Conservation (phyloP, 169 alveolate genomes). For the Eimeria falciformis region DNA sequence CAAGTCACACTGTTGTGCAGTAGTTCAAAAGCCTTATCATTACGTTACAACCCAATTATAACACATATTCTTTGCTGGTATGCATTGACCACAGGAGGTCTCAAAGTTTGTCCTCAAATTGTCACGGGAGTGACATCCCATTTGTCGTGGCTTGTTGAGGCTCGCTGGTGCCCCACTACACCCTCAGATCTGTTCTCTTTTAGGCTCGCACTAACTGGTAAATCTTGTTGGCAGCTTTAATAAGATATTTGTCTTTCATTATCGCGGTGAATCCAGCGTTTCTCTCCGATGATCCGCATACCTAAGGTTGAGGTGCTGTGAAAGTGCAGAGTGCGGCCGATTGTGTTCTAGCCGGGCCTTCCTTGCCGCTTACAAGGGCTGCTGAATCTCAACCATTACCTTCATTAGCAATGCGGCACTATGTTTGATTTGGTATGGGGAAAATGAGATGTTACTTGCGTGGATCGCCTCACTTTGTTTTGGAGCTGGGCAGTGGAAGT, state of each 20-base stretch:
- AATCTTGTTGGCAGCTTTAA: no score
- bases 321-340: constrained; percentile 4
- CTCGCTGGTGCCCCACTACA: constrained; percentile 59
- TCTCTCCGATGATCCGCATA: neutral
- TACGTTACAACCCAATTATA: neutral
- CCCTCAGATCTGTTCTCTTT: neutral
- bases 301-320: neutral
- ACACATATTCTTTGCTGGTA: neutral
- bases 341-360: neutral
- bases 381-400: no score
- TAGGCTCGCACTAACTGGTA: constrained; percentile 1
- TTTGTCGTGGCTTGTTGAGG: constrained; percentile 54
- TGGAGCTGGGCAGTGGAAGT: no score
- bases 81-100: neutral
- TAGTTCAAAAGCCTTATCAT: neutral
- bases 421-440: no score
- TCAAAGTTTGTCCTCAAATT: neutral
- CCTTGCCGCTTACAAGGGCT: neutral
- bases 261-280: neutral
- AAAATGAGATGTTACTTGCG: no score
- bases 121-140: neutral
- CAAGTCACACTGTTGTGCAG: neutral
- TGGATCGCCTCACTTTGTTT: no score
- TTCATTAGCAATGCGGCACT: no score
- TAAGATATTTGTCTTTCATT: no score